Evolutionary conservation across 2,329 filamentous ascomycete genomes (phyloP), one percentile per base, ranked within the genome.

Genomic region (Fusarium lateritium): DNA sequence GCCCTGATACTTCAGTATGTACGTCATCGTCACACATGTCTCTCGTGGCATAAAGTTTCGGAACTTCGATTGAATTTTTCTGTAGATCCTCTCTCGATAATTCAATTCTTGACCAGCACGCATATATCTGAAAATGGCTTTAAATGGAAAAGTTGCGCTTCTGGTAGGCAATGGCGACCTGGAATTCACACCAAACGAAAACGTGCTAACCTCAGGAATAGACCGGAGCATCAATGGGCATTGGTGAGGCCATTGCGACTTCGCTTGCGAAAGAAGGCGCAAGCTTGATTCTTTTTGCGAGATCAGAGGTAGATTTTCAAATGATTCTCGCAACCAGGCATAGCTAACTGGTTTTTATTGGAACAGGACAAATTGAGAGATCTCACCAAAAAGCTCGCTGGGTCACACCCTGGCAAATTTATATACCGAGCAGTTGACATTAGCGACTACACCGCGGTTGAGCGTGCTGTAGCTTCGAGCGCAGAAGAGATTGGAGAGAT

Each of bases 211-310:
- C 0, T 0, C 10, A 2, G 1, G 1, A 1, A 13, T 13, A 56
- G 63, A 60, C 60, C 5, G 63, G 63, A 10, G 55, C 60, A 3
- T 66, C 55, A 1, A 66, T 60, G 60, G 63, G 63, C 10, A 66
- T 64, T 46, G 60, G 54, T 1, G 50, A 64, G 6, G 60, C 60
- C 0, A 64, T 64, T 21, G 63, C 60, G 0, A 4, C 34, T 8
- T 6, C 24, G 1, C 7, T 66, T 17, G 63, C 54, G 1, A 19
- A 55, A n/a, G 28, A 60, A 4, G 63, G 63, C 0, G 36, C 55
- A 0, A 66, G 56, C 2, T 3, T 66, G 15, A 45, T 24, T 2
- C 10, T 66, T 0, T 19, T 64, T 1, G 50, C 39, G 49, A 55
- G 46, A 44, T 49, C 13, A n/a, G n/a, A 13, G 3, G 3, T 9